Evolutionary conservation across 768 basidiomycete genomes (phyloP).

Genomic region (Solioccasus polychromus): DNA sequence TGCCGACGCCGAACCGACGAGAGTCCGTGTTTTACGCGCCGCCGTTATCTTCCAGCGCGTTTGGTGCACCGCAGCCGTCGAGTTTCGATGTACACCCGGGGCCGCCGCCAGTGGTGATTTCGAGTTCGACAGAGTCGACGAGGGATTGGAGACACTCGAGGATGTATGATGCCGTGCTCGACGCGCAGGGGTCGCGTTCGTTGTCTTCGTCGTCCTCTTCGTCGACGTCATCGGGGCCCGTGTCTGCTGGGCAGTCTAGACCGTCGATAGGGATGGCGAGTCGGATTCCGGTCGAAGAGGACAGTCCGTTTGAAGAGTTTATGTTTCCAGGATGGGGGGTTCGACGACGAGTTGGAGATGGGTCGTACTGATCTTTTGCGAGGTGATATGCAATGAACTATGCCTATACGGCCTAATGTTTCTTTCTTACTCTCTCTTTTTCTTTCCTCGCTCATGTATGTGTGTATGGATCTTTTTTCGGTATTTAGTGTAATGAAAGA

Average conservation of each 20-base stretch:
- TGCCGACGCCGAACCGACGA: slow-evolving; percentile 7
- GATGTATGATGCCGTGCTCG: slow-evolving; percentile 8
- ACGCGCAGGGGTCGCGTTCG: slow-evolving; percentile 15
- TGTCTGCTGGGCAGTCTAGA: slow-evolving; percentile 4
- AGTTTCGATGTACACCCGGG: slow-evolving; percentile 6
- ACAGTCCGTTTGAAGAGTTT: slow-evolving; percentile 14
- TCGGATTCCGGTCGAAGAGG: slow-evolving; percentile 22
- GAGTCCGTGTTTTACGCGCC: slow-evolving; percentile 10
- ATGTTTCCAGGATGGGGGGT: slow-evolving; percentile 15
- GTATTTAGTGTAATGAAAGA: no score
- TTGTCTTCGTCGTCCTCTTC: slow-evolving; percentile 17
- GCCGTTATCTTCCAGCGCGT: slow-evolving; percentile 9
- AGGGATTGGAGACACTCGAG: slow-evolving; percentile 16
- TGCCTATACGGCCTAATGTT: no score
- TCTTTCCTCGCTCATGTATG: slow-evolving; percentile 1
- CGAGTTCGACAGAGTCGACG: slow-evolving; percentile 10
- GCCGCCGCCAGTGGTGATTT: slow-evolving; percentile 1
- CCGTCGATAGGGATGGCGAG: slow-evolving; percentile 15
- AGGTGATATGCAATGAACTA: no score
- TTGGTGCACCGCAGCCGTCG: neutral
- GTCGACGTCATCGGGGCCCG: no score
- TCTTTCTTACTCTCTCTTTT: neutral
- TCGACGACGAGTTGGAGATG: neutral
- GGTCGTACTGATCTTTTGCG: no score
- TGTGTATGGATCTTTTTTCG: slow-evolving; percentile 14